Percentiles rank a stretch among this genome's conserved stretches.
Conservation (phyloP, 2,329 filamentous ascomycete genomes). For the Diplodia intermedia region DNA sequence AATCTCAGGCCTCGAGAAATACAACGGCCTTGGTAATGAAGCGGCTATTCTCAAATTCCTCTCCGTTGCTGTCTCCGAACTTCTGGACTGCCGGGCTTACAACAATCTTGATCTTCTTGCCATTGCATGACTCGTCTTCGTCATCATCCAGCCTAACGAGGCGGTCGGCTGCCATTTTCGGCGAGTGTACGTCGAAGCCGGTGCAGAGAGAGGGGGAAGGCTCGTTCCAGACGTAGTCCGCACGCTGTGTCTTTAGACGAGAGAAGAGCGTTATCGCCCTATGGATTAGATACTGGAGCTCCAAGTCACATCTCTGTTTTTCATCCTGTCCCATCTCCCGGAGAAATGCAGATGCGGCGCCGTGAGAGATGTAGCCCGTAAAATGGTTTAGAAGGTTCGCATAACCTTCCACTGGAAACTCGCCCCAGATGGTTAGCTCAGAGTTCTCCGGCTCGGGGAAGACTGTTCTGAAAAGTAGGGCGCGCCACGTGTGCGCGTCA, state of each 20-base stretch:
- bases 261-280: background rate
- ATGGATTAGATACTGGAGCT: background rate
- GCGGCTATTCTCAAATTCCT: background rate
- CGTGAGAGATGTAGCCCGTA: background rate
- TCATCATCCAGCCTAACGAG: background rate
- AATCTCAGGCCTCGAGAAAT: background rate
- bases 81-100: background rate
- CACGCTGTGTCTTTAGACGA: background rate
- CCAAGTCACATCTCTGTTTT: fast-evolving
- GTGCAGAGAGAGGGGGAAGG: background rate
- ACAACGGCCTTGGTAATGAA: background rate
- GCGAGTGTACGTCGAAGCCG: background rate
- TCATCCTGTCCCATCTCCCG: background rate
- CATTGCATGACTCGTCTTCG: background rate
- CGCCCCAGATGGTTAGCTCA: too few species aligned
- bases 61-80: background rate
- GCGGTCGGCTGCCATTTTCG: background rate
- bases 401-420: background rate
- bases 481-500: background rate
- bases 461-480: background rate
- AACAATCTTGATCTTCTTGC: background rate
- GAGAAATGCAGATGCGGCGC: background rate
- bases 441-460: background rate
- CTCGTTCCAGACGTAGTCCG: background rate
- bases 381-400: background rate